Conservation (phyloP, 768 basidiomycete genomes). For the Leccinum subgranulosum region DNA sequence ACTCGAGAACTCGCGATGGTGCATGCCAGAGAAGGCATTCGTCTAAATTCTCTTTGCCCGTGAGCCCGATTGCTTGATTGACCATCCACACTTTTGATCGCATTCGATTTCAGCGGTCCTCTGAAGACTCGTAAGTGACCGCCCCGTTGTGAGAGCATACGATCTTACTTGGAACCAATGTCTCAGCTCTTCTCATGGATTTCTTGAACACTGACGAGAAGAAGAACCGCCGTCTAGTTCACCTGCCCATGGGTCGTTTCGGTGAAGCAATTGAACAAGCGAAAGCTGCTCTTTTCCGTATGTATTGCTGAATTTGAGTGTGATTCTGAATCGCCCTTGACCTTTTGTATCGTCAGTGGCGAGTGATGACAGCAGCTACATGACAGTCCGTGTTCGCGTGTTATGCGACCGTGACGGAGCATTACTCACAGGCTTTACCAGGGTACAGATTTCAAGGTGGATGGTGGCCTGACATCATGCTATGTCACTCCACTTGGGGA, state of each 20-base stretch:
- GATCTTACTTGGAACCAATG: background rate
- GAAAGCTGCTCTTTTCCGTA: constrained; percentile 88
- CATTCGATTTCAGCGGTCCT: constrained; percentile 62
- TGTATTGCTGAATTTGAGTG: constrained; percentile 34
- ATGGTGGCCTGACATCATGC: constrained; percentile 88
- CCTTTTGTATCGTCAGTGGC: constrained; percentile 52
- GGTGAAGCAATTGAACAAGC: constrained; percentile 97
- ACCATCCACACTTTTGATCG: constrained; percentile 1
- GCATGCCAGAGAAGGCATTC: constrained; percentile 95
- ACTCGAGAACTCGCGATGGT: constrained; percentile 97
- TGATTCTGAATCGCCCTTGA: constrained; percentile 9
- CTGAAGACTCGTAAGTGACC: constrained; percentile 80
- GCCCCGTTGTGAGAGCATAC: background rate
- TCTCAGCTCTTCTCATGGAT: constrained; percentile 92
- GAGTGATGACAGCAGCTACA: constrained; percentile 93
- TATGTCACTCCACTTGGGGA: constrained; percentile 92
- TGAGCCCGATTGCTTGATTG: constrained; percentile 38
- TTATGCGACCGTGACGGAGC: background rate
- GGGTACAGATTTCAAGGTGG: constrained; percentile 94
- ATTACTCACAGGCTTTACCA: constrained; percentile 27
- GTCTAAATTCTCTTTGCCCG: constrained; percentile 96
- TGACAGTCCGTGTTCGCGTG: constrained; percentile 62
- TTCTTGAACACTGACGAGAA: constrained; percentile 97
- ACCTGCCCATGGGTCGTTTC: constrained; percentile 95
- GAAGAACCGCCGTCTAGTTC: constrained; percentile 83